Evolutionary conservation across 371 early-diverging fungal species (phyloP).

Genomic region (Lichtheimia hyalospora): DNA sequence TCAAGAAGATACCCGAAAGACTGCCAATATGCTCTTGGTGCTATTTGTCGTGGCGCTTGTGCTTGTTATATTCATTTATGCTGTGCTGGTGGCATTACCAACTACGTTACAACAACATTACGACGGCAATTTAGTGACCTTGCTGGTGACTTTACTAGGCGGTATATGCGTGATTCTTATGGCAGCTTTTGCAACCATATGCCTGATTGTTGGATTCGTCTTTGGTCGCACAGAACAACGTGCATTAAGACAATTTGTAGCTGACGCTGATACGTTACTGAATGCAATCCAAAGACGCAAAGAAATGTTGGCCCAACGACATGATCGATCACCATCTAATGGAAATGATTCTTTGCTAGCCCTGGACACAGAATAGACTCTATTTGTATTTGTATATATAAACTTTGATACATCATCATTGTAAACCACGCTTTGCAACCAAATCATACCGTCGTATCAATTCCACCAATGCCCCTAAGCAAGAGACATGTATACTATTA

Average conservation of each 20-base stretch:
- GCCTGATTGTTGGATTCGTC: slow-evolving; percentile 46
- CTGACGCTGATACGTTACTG: slow-evolving; percentile 27
- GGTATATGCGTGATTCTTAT: slow-evolving; percentile 16
- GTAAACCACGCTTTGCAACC: no score
- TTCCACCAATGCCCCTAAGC: no score
- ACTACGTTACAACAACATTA: neutral
- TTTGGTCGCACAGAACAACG: slow-evolving; percentile 40
- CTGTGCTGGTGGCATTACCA: slow-evolving; percentile 13
- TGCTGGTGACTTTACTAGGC: slow-evolving; percentile 14
- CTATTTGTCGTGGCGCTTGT: slow-evolving; percentile 12
- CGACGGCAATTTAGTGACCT: neutral
- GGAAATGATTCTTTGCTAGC: no score
- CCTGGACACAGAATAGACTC: no score
- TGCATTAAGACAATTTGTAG: slow-evolving; percentile 25
- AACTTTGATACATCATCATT: no score
- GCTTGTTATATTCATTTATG: slow-evolving; percentile 16
- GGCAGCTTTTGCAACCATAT: slow-evolving; percentile 19
- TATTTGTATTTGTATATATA: no score
- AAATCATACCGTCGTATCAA: no score
- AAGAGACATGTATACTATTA: no score
- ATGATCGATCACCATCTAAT: no score
- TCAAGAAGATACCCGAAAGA: slow-evolving; percentile 12
- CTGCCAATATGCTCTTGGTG: slow-evolving; percentile 16
- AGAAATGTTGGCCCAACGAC: no score
- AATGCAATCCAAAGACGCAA: neutral